A percentile compares a stretch with the other conserved stretches of the same genome.
phyloP scores from a whole-genome alignment of 768 basidiomycete species.

The Russula olivacea region DNA sequence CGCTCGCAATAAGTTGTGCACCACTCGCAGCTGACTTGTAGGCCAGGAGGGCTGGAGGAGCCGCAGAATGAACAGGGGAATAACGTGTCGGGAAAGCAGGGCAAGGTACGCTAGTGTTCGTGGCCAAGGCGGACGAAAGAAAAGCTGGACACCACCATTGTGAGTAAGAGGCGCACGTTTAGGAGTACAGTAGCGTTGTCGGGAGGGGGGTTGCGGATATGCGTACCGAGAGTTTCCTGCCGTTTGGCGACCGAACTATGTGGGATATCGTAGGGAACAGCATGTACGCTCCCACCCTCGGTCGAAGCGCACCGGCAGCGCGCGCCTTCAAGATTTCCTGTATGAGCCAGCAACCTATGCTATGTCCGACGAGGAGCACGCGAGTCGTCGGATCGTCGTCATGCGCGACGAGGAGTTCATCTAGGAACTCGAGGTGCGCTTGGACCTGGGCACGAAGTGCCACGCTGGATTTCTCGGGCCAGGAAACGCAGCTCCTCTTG shows the following conservation, averaged over 20 bases:
- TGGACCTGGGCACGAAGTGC: constrained; percentile 16
- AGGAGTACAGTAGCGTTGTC: no score
- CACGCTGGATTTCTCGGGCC: constrained; percentile 4
- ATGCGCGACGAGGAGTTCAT: constrained; percentile 58
- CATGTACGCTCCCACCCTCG: constrained; percentile 41
- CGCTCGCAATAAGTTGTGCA: constrained; percentile 47
- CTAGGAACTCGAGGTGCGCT: constrained; percentile 34
- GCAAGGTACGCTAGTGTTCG: constrained; percentile 43
- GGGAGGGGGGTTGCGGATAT: background rate
- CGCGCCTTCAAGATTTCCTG: constrained; percentile 52
- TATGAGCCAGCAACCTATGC: constrained; percentile 66
- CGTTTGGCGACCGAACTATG: constrained; percentile 62
- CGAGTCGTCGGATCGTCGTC: constrained; percentile 31
- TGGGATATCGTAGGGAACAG: constrained; percentile 67
- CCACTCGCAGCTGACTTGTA: constrained; percentile 37
- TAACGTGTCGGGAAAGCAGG: constrained; percentile 34
- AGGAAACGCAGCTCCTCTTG: constrained; percentile 38
- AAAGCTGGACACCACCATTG: constrained; percentile 33
- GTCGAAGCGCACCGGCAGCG: constrained; percentile 45
- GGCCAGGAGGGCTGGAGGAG: constrained; percentile 50
- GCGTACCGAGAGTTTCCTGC: constrained; percentile 51
- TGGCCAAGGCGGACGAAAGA: constrained; percentile 45
- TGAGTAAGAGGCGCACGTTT: background rate
- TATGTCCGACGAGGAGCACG: constrained; percentile 56
- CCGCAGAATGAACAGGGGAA: constrained; percentile 35